Conservation (phyloP, 2,329 filamentous ascomycete genomes). For the Xylaria sp. region DNA sequence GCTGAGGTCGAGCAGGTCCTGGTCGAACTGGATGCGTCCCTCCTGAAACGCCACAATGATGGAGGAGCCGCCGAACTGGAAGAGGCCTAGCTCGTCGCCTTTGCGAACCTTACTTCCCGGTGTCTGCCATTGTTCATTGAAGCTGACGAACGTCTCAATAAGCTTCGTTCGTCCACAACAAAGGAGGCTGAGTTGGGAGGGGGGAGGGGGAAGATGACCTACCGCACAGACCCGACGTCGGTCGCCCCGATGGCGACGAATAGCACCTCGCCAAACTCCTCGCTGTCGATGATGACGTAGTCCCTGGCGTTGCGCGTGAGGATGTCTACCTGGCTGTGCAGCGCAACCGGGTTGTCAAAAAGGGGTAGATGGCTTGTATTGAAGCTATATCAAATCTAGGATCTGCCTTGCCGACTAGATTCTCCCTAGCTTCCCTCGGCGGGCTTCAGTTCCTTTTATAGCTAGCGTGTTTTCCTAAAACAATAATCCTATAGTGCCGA, state of each 20-base stretch:
- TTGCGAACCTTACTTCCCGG: conserved; percentile 39
- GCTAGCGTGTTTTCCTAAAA: too few relatives aligned
- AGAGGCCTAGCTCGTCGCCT: conserved; percentile 45
- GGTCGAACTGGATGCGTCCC: conserved; percentile 42
- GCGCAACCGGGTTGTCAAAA: conserved; percentile 40
- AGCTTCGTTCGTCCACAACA: not conserved
- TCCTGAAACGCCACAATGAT: conserved; percentile 45
- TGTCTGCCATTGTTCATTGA: conserved; percentile 38
- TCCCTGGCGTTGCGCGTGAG: conserved; percentile 43
- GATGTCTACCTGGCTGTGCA: conserved; percentile 40
- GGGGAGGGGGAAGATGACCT: conserved; percentile 16
- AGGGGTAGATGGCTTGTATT: too few relatives aligned
- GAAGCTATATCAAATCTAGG: too few relatives aligned
- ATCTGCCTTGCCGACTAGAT: too few relatives aligned
- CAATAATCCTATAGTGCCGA: too few relatives aligned
- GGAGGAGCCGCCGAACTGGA: conserved; percentile 45
- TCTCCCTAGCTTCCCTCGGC: too few relatives aligned
- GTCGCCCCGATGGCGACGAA: conserved; percentile 47
- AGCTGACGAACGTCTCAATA: conserved; percentile 26
- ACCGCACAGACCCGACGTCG: conserved; percentile 45
- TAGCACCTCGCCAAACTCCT: conserved; percentile 45
- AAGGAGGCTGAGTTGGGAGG: not conserved
- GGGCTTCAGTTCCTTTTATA: too few relatives aligned
- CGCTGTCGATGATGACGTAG: conserved; percentile 41
- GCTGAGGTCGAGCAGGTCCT: conserved; percentile 40